phyloP scores from a whole-genome alignment of 352 stramenopile genomes.

The Globisporangium orthogonon region DNA sequence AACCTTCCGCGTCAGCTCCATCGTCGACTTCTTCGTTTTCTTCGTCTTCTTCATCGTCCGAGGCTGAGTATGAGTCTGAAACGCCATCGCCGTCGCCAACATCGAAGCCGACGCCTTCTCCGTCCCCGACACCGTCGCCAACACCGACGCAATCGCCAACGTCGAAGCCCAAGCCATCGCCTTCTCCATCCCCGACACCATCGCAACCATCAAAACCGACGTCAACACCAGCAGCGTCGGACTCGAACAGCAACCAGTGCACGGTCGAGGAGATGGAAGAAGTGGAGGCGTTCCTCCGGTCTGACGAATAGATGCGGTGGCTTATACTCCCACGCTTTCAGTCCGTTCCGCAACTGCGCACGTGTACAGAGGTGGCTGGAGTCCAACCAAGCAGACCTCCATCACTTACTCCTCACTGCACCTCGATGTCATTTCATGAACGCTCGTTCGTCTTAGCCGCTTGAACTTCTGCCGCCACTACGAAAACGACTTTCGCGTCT shows the following conservation, averaged over 20 bases:
- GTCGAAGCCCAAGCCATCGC: background rate
- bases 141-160: background rate
- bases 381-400: too few relatives aligned
- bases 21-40: background rate
- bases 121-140: background rate
- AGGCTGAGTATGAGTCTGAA: too few relatives aligned
- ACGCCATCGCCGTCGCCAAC: background rate
- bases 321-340: background rate
- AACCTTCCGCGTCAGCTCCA: too few relatives aligned
- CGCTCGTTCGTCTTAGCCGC: background rate
- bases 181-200: background rate
- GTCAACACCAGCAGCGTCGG: background rate
- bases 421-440: background rate
- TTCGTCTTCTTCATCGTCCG: too few relatives aligned
- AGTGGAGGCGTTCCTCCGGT: slow-evolving; percentile 12
- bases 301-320: slow-evolving; percentile 1
- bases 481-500: slow-evolving; percentile 22
- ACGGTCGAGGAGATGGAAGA: slow-evolving; percentile 14
- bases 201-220: background rate
- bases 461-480: background rate
- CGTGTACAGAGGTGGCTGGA: too few relatives aligned
- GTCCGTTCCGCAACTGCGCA: too few relatives aligned
- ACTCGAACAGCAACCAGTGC: slow-evolving; percentile 10
- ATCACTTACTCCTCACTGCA: too few relatives aligned
- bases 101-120: background rate